phyloP scores from a whole-genome alignment of 495 filamentous ascomycete species.

The Aspergillus avenaceus region DNA sequence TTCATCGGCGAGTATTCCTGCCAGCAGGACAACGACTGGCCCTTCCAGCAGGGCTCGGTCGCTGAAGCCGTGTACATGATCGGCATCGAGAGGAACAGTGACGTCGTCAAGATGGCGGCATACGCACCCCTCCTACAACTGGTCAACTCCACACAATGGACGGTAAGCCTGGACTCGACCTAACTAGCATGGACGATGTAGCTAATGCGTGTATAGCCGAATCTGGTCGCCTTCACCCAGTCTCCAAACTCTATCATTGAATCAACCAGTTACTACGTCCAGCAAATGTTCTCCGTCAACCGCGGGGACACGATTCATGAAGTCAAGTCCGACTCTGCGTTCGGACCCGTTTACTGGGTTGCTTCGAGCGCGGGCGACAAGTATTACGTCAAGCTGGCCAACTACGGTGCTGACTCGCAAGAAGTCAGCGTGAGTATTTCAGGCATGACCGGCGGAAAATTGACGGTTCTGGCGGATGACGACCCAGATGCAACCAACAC shows the following conservation, averaged over 20 bases:
- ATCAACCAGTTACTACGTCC: conserved; percentile 20
- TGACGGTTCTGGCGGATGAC: conserved; percentile 31
- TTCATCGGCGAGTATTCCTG: conserved; percentile 52
- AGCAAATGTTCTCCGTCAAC: conserved; percentile 44
- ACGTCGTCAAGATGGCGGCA: conserved; percentile 45
- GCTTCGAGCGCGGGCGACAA: conserved; percentile 33
- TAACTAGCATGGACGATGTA: not conserved
- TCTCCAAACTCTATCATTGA: conserved; percentile 28
- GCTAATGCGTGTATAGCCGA: conserved; percentile 11
- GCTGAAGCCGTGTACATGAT: conserved; percentile 60
- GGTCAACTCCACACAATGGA: conserved; percentile 32
- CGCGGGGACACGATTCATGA: conserved; percentile 47
- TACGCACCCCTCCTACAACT: conserved; percentile 40
- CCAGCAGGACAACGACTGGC: conserved; percentile 36
- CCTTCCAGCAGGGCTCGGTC: conserved; percentile 51
- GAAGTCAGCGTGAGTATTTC: conserved; percentile 24
- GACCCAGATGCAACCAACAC: conserved; percentile 35
- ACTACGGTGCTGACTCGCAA: conserved; percentile 16
- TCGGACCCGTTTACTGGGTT: conserved; percentile 54
- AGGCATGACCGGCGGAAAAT: conserved; percentile 25
- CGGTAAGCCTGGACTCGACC: conserved; percentile 1
- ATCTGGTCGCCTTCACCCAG: conserved; percentile 31
- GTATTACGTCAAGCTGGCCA: conserved; percentile 22
- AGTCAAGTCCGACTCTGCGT: conserved; percentile 25
- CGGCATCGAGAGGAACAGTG: conserved; percentile 57